These are phyloP conservation scores for Lepidium sativum DNA, from an alignment of 345 rosid genomes.

Conservation along the genomic window DNA sequence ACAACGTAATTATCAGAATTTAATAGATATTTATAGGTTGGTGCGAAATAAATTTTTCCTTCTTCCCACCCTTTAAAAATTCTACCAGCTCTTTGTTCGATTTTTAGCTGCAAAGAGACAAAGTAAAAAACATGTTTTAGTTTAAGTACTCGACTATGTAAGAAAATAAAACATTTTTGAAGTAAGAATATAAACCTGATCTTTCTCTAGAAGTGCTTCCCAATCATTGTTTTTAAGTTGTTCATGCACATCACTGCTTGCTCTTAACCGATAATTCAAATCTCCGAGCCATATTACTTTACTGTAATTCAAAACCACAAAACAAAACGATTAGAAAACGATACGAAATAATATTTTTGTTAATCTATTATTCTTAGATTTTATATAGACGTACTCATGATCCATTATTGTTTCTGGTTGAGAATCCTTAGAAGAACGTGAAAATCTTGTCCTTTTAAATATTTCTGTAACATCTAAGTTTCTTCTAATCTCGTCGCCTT, in stretches of 20 bases:
- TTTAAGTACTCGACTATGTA: neutral
- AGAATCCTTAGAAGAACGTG: constrained; percentile 31
- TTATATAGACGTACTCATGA: constrained; percentile 58
- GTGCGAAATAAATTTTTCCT: constrained; percentile 75
- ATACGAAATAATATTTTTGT: neutral
- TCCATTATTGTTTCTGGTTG: constrained; percentile 56
- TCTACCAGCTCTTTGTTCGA: constrained; percentile 69
- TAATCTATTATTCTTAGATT: neutral
- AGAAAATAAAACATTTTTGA: neutral
- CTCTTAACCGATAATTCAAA: constrained; percentile 81
- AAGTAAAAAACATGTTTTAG: neutral
- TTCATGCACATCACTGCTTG: constrained; percentile 39
- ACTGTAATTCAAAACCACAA: constrained; percentile 32
- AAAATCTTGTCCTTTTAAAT: constrained; percentile 68
- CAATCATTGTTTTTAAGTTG: constrained; percentile 54
- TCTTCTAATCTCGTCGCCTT: constrained; percentile 74
- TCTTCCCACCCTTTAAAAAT: constrained; percentile 90
- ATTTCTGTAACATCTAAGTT: constrained; percentile 80
- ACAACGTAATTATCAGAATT: constrained; percentile 67
- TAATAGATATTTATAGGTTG: constrained; percentile 73
- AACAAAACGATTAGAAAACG: neutral
- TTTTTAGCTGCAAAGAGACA: constrained; percentile 42
- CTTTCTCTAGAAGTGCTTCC: constrained; percentile 78
- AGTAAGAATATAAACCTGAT: constrained; percentile 44
- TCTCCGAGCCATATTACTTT: constrained; percentile 95